These are phyloP conservation scores for Babesia ovata DNA, from an alignment of 169 alveolate genomes.

Conservation along the genomic window DNA sequence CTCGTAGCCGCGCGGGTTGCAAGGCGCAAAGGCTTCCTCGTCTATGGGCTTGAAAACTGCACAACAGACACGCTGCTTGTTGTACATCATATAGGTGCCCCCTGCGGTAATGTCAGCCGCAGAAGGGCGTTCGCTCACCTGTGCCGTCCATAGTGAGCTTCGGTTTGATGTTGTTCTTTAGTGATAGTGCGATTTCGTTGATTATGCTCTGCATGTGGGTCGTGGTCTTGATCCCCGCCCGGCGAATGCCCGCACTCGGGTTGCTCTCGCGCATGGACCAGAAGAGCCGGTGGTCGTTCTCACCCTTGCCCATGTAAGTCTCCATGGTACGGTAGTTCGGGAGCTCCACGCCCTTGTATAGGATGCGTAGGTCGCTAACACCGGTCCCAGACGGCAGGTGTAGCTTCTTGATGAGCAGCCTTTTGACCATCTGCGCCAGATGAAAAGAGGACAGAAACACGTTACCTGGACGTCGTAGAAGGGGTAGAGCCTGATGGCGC, in stretches of 20 bases:
- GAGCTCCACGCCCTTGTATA: constrained; percentile 86
- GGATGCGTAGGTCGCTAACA: constrained; percentile 82
- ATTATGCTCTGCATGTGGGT: constrained; percentile 71
- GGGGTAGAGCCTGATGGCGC: constrained; percentile 82
- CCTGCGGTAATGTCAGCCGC: constrained; percentile 58
- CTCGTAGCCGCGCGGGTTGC: constrained; percentile 95
- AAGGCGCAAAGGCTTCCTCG: constrained; percentile 98
- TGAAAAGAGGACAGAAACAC: background rate
- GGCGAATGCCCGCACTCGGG: constrained; percentile 58
- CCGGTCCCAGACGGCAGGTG: constrained; percentile 77
- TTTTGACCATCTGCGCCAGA: constrained; percentile 75
- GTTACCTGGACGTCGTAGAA: constrained; percentile 85
- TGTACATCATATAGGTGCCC: constrained; percentile 93
- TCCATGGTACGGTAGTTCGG: constrained; percentile 88
- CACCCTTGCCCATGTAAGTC: constrained; percentile 72
- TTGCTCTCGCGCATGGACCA: constrained; percentile 59
- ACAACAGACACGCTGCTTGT: constrained; percentile 84
- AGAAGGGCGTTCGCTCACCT: constrained; percentile 14
- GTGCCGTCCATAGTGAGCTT: constrained; percentile 97
- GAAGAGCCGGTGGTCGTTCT: constrained; percentile 46
- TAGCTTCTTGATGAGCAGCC: constrained; percentile 84
- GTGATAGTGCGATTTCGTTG: constrained; percentile 87
- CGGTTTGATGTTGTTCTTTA: constrained; percentile 92
- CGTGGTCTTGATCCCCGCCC: constrained; percentile 53
- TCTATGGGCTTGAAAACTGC: constrained; percentile 97